Base-by-base conservation (phyloP, 225 moss, liverwort and hornwort species). In the Pseudisothecium myosuroides region DNA sequence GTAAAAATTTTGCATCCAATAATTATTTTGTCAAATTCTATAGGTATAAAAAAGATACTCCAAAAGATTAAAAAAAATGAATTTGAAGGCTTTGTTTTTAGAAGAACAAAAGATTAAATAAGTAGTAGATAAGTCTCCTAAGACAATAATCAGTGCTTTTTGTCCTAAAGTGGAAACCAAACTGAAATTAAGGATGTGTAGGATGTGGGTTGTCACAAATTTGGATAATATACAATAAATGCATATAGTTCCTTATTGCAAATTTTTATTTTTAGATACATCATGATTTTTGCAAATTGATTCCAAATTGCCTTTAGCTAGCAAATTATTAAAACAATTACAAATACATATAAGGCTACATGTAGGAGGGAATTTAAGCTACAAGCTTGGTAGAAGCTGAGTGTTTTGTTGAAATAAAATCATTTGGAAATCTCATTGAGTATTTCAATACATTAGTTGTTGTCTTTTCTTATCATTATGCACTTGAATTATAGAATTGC, bases 31-130 rank as follows among this genome's bases (percentile, higher is more conserved):
- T 4, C 4, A 19, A 75, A 75, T 19, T 49, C 11, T 31, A 10
- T 19, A 1, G 7, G 4, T 49, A 75, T 49, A 1, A 32, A 49
- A 19, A 1, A 47, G 2, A n/a, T 49, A 4, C 0, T 49, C 2
- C 31, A 31, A 4, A 73, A 73, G 17, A 17, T 17, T n/a, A n/a
- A 19, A 75, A 29, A 31, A 11, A 31, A 18, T 29, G 29, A 73
- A 28, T 10, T 73, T 6, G 27, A 18, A 0, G 1, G 3, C 9
- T 45, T 17, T 27, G 17, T 5, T 72, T 72, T 45, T 45, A 10
- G 6, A 3, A 45, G 10, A 28, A 28, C 3, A 27, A 45, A 73
- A 45, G 14, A 69, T 69, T 69, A 4, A 39, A n/a, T 39, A 22
- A 69, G 7, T 24, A 1, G 1, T 41, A 41, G 24, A 14, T 39